Evolutionary conservation across 257 asterid genomes (phyloP).

Genomic region (Solanum verrucosum): DNA sequence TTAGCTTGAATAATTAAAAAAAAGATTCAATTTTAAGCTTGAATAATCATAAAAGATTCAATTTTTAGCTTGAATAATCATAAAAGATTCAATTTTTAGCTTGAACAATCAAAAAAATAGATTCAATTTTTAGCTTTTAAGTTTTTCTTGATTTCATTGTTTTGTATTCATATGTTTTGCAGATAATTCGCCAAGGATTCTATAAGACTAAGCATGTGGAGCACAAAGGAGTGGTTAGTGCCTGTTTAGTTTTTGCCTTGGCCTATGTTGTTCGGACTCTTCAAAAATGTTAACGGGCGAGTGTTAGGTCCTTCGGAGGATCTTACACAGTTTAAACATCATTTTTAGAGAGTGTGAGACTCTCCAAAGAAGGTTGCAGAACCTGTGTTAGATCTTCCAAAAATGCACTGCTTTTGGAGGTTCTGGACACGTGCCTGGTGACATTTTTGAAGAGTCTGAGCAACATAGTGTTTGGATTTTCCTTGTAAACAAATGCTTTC

Average conservation of each 20-base stretch:
- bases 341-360: background rate
- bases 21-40: background rate
- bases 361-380: background rate
- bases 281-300: background rate
- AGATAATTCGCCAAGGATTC: slow-evolving; percentile 67
- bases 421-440: rapidly evolving
- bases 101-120: background rate
- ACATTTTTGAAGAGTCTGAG: background rate
- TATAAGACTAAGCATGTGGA: slow-evolving; percentile 60
- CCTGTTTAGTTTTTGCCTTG: background rate
- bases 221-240: slow-evolving; percentile 70
- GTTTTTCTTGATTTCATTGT: background rate
- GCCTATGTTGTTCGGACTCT: background rate
- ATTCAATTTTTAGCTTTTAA: background rate
- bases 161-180: slow-evolving; percentile 6
- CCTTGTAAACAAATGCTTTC: background rate
- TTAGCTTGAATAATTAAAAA: background rate
- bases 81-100: background rate
- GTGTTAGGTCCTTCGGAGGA: background rate
- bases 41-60: background rate
- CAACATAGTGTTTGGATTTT: background rate
- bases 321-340: background rate
- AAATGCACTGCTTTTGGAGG: background rate
- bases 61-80: background rate
- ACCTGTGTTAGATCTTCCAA: background rate